Evolutionary conservation across 805 yeast genomes (phyloP), one percentile per base, ranked within the genome.

Genomic region (Kodamaea neixiangensis): DNA sequence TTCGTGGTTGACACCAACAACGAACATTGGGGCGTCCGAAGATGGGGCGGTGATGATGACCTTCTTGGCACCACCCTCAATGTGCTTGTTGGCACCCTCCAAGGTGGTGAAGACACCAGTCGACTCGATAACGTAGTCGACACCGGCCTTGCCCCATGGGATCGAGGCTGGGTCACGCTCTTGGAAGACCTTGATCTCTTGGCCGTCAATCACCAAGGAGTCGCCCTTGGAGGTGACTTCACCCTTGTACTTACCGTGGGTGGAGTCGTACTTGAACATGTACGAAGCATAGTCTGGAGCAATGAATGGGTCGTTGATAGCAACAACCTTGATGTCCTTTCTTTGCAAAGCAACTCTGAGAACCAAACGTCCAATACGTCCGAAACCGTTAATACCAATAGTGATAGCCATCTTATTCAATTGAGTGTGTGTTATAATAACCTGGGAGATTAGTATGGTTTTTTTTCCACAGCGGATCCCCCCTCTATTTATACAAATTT

Each of bases 201-300:
- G 54, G 44, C 67, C 69, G 60, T 62, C 69, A 53, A 67, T 60
- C 53, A 64, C 57, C 56, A 67, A 56, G 57, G 47, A 49, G 44
- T 52, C 54, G 37, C 58, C 68, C 50, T 62, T 62, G 40, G 59
- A 47, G 51, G 54, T 51, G 39, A 67, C 70, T 54, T 64, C 68
- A 50, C 69, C 70, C 35, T 54, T 49, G 63, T 57, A 67, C 53
- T 58, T 55, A 52, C 71, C 69, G 62, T 67, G 71, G 57, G 71
- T 67, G 52, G 71, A 67, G 60, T 67, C 71, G 59, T 67, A 67
- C 58, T 67, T 65, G 63, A 67, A 67, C 71, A 67, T 67, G 64
- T 67, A 67, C 34, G 71, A 58, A 46, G 71, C 71, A 57, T 67
- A 67, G 57, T 67, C 71, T 35, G 71, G 58, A 45, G 69, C 65